phyloP scores from a whole-genome alignment of 2,329 filamentous ascomycete genomes.

The Diaporthe helianthi region DNA sequence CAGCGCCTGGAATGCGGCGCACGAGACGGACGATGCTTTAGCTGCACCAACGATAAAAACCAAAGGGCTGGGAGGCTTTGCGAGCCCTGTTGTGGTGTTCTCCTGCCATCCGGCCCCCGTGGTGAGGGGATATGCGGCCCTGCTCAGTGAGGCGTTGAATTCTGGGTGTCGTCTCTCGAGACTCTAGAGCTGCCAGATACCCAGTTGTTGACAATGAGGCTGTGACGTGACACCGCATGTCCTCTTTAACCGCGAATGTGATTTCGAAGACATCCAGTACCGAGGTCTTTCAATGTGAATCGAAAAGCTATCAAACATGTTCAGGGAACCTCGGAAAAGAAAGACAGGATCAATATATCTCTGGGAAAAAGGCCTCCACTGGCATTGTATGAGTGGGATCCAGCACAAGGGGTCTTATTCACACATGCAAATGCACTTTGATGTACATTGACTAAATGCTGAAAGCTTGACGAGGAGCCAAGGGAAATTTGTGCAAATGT shows the following conservation, averaged over 20 bases:
- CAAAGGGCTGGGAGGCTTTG: neutral
- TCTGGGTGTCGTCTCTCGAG: slow-evolving; percentile 40
- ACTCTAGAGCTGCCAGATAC: slow-evolving; percentile 42
- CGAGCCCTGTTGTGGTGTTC: slow-evolving; percentile 34
- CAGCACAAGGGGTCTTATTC: no score
- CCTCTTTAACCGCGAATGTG: slow-evolving; percentile 41
- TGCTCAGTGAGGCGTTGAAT: slow-evolving; percentile 36
- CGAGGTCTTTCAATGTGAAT: no score
- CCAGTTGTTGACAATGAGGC: slow-evolving; percentile 39
- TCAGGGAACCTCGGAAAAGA: no score
- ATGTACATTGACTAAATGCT: no score
- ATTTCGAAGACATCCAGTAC: slow-evolving; percentile 41
- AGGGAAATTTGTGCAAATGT: no score
- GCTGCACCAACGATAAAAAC: slow-evolving; percentile 35
- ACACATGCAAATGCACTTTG: no score
- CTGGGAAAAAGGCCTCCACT: no score
- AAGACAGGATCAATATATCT: no score
- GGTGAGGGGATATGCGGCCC: slow-evolving; percentile 28
- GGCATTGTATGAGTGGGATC: no score
- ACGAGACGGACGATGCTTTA: slow-evolving; percentile 34
- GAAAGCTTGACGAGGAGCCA: no score
- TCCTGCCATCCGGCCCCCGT: slow-evolving; percentile 27
- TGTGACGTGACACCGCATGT: slow-evolving; percentile 47
- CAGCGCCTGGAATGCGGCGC: slow-evolving; percentile 35
- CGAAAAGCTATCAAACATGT: no score